Conservation (phyloP, 139 green algal genomes). For the Zygnema cylindricum region DNA sequence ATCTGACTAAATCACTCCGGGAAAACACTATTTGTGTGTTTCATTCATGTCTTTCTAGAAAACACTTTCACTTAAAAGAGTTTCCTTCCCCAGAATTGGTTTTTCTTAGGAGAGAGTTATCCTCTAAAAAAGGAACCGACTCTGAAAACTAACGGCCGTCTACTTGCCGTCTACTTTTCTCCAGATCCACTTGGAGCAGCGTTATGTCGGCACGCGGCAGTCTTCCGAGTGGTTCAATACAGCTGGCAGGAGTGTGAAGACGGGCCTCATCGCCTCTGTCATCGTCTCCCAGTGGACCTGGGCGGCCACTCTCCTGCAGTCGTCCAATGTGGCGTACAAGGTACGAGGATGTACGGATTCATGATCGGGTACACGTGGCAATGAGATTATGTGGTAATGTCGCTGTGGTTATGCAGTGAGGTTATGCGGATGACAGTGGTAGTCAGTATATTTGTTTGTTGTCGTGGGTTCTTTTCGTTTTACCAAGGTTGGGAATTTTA, state of each 20-base stretch:
- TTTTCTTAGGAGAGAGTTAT: background rate
- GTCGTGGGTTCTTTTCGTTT: background rate
- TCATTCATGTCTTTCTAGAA: too few species aligned
- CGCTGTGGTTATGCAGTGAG: slow-evolving; percentile 24
- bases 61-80: too few species aligned
- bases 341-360: too few species aligned
- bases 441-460: background rate
- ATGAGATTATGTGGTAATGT: too few species aligned
- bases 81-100: background rate
- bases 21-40: background rate
- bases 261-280: slow-evolving; percentile 75
- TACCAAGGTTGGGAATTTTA: background rate
- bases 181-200: slow-evolving; percentile 50
- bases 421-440: background rate
- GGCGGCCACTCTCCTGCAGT: slow-evolving; percentile 66
- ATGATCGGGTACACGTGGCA: background rate
- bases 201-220: slow-evolving; percentile 45
- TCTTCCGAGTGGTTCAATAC: slow-evolving; percentile 68
- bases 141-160: slow-evolving; percentile 65
- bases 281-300: slow-evolving; percentile 74
- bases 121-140: background rate
- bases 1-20: slow-evolving; percentile 13
- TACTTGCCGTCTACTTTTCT: too few species aligned
- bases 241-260: slow-evolving; percentile 75
- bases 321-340: slow-evolving; percentile 65